These are phyloP conservation scores for Psilocybe cubensis DNA, from an alignment of 768 basidiomycete genomes.

Conservation along the genomic window DNA sequence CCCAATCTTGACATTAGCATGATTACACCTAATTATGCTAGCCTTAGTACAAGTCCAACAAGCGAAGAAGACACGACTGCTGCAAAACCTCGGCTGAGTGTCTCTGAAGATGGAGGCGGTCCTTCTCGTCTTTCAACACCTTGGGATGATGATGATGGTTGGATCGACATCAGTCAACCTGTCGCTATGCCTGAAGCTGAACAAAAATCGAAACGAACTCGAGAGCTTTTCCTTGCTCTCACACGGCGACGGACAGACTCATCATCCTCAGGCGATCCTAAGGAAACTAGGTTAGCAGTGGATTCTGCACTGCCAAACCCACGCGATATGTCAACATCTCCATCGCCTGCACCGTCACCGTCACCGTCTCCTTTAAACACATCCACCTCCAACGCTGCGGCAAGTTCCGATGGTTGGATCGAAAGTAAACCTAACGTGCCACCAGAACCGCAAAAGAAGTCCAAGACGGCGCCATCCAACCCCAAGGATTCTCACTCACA, in stretches of 20 bases:
- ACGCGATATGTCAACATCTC: constrained; percentile 20
- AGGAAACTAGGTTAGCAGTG: constrained; percentile 13
- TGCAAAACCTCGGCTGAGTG: constrained; percentile 36
- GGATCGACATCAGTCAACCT: constrained; percentile 40
- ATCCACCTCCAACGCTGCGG: neutral
- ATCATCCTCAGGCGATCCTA: constrained; percentile 28
- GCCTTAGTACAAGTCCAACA: constrained; percentile 39
- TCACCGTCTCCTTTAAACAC: constrained; percentile 22
- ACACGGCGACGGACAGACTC: constrained; percentile 45
- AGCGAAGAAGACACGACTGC: constrained; percentile 31
- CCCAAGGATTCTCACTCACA: constrained; percentile 9
- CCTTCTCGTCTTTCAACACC: constrained; percentile 33
- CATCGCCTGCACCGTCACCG: constrained; percentile 30
- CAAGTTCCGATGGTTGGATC: constrained; percentile 41
- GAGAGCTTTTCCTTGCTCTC: constrained; percentile 46
- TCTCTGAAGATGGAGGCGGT: constrained; percentile 44
- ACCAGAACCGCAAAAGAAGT: constrained; percentile 17
- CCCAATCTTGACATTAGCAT: constrained; percentile 4
- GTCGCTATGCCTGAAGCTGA: constrained; percentile 19
- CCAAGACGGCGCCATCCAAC: constrained; percentile 10
- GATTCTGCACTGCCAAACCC: constrained; percentile 4
- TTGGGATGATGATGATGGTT: constrained; percentile 48
- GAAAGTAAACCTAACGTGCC: constrained; percentile 27
- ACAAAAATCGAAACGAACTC: constrained; percentile 41
- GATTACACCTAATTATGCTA: constrained; percentile 28